Base-by-base conservation (phyloP, 257 asterid genomes). In the Solanum gandarillasii region DNA sequence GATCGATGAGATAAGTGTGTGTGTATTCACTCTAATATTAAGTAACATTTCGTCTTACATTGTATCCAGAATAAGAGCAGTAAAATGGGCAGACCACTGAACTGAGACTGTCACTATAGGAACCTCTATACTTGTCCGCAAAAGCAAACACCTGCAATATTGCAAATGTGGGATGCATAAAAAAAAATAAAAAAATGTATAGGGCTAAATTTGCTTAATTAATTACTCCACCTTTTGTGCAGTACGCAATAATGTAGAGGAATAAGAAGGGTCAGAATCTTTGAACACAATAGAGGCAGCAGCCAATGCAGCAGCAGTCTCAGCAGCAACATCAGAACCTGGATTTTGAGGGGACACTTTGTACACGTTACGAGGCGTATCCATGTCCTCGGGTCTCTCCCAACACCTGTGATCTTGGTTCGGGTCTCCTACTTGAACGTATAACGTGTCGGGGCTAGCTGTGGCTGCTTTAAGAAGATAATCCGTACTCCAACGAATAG, bases 361-460 rank as follows among this genome's bases (percentile, higher is more conserved):
- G 89, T 94, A 96, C 20, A 90, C 98, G 12, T 70, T 92, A 9
- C 99, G 93, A 2, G 93, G 71, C 0, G 97, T 95, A 91, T 96
- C 99, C 99, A 96, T 95, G 89, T 95, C 99, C 90, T 96, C 98
- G 0, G 98, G 94, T 32, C 99, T 90, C 87, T 96, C 98, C 99
- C 99, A 96, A 39, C 98, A 95, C 18, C 87, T 89, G 48, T 97
- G 99, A 84, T 97, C 99, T 85, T 62, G 73, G 90, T 92, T 92
- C 3, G 98, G 96, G 9, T 97, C 98, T 62, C 96, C 99, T 31
- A 96, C 99, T 97, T 95, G 78, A 60, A 94, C 93, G 89, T 95
- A 96, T 73, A 96, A 41, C 65, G 98, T 67, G 65, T 62, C 91
- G 0, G 95, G 95, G 23, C 95, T 89, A 12, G 97, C 91, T 0